Conservation (phyloP, 768 basidiomycete genomes). For the Mycena maculata region DNA sequence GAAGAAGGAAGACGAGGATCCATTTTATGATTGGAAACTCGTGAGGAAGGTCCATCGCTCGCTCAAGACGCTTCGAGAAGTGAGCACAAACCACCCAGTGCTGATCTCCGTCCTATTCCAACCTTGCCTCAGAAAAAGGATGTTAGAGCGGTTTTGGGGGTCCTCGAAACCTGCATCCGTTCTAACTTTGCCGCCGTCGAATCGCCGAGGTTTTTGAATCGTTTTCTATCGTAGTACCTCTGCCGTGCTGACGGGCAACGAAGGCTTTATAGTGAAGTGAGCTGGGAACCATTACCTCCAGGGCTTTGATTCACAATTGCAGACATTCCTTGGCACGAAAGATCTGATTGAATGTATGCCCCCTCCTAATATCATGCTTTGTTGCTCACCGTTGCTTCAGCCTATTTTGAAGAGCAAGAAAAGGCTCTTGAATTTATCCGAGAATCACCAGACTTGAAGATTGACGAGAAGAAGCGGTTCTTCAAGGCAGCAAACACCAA, state of each 20-base stretch:
- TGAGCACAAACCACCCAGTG: neutral
- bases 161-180: slow-evolving; percentile 90
- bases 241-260: slow-evolving; percentile 25
- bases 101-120: neutral
- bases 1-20: slow-evolving; percentile 89
- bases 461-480: slow-evolving; percentile 92
- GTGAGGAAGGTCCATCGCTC: slow-evolving; percentile 86
- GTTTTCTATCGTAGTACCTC: neutral
- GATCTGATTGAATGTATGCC: slow-evolving; percentile 83
- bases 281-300: slow-evolving; percentile 43
- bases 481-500: slow-evolving; percentile 92
- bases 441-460: slow-evolving; percentile 74
- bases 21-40: slow-evolving; percentile 92
- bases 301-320: slow-evolving; percentile 30
- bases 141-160: slow-evolving; percentile 86
- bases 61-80: slow-evolving; percentile 71
- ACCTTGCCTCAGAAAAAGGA: slow-evolving; percentile 64
- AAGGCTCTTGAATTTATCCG: slow-evolving; percentile 81
- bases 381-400: slow-evolving; percentile 53
- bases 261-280: slow-evolving; percentile 93
- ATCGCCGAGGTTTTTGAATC: slow-evolving; percentile 68
- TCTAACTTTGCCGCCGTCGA: slow-evolving; percentile 95
- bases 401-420: slow-evolving; percentile 85
- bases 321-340: slow-evolving; percentile 96
- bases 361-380: neutral